Percentiles rank a stretch among this genome's conserved stretches.
phyloP scores from a whole-genome alignment of 2,329 filamentous ascomycete species.

The Fusarium tjaetaba region DNA sequence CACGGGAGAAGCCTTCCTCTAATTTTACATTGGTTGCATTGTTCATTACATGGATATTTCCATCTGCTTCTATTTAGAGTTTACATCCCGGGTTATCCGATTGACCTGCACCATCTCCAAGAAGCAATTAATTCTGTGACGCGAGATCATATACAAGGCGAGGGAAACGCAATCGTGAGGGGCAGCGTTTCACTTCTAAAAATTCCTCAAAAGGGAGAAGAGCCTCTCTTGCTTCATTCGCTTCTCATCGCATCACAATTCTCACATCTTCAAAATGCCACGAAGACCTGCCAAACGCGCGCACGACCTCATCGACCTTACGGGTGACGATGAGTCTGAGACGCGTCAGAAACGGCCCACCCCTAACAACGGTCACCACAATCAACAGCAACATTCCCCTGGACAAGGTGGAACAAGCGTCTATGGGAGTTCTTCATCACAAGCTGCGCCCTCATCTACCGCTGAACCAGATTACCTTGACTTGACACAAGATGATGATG shows the following conservation, averaged over 20 bases:
- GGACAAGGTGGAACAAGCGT: conserved; percentile 34
- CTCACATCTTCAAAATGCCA: conserved; percentile 26
- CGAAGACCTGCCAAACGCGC: conserved; percentile 48
- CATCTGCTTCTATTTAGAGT: not conserved
- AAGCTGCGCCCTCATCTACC: conserved; percentile 24
- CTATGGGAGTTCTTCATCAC: conserved; percentile 23
- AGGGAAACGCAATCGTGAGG: not conserved
- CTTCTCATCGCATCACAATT: not conserved
- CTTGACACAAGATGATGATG: conserved; percentile 56
- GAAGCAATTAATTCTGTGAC: conserved; percentile 35
- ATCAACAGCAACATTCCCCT: conserved; percentile 10
- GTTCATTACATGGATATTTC: not conserved
- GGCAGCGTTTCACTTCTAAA: not conserved
- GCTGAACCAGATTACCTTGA: conserved; percentile 54
- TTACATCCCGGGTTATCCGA: not conserved
- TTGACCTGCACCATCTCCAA: conserved; percentile 17
- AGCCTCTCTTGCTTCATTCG: not conserved
- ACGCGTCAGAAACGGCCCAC: conserved; percentile 43
- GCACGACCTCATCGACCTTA: conserved; percentile 54
- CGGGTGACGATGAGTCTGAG: conserved; percentile 47
- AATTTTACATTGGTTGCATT: not conserved
- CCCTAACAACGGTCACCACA: conserved; percentile 5
- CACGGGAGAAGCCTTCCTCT: not conserved
- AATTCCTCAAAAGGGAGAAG: not conserved
- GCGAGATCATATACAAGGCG: not conserved